A percentile compares a stretch with the other conserved stretches of the same genome.
phyloP scores from a whole-genome alignment of 352 stramenopile species.

The Phytophthora idaei region DNA sequence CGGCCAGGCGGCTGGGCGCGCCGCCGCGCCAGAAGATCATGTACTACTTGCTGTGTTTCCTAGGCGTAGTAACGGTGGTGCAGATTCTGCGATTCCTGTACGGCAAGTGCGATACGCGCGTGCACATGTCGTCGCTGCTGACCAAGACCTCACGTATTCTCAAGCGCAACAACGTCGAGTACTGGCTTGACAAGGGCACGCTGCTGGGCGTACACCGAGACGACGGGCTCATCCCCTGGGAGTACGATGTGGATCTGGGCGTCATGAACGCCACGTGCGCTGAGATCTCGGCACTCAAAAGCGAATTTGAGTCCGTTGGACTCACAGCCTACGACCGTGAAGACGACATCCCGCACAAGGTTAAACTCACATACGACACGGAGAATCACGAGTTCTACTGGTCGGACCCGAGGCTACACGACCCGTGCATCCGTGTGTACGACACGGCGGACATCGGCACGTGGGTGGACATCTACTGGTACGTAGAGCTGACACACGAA shows the following conservation, averaged over 20 bases:
- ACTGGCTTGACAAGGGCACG: constrained; percentile 86
- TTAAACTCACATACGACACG: constrained; percentile 85
- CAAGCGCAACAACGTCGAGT: constrained; percentile 71
- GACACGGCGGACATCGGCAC: constrained; percentile 58
- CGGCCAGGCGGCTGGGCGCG: constrained; percentile 17
- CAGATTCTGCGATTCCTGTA: constrained; percentile 65
- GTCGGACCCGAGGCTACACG: constrained; percentile 74
- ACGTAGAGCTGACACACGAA: constrained; percentile 59
- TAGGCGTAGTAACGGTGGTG: constrained; percentile 36
- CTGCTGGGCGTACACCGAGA: constrained; percentile 74
- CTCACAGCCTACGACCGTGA: constrained; percentile 71
- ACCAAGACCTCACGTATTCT: constrained; percentile 72
- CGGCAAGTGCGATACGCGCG: constrained; percentile 77
- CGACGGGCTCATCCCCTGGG: constrained; percentile 75
- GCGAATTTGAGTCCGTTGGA: constrained; percentile 61
- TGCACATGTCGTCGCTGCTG: constrained; percentile 69
- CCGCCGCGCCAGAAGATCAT: constrained; percentile 30
- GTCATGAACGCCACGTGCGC: constrained; percentile 76
- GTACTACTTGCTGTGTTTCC: constrained; percentile 38
- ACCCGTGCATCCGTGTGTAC: constrained; percentile 81
- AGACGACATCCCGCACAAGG: constrained; percentile 80
- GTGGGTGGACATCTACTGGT: constrained; percentile 88
- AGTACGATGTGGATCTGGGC: constrained; percentile 84
- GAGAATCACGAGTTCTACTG: constrained; percentile 85
- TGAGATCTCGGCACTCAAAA: constrained; percentile 72